A percentile compares a stretch with the other conserved stretches of the same genome.
Conservation (phyloP, 495 filamentous ascomycete genomes). For the Neurospora sp. region DNA sequence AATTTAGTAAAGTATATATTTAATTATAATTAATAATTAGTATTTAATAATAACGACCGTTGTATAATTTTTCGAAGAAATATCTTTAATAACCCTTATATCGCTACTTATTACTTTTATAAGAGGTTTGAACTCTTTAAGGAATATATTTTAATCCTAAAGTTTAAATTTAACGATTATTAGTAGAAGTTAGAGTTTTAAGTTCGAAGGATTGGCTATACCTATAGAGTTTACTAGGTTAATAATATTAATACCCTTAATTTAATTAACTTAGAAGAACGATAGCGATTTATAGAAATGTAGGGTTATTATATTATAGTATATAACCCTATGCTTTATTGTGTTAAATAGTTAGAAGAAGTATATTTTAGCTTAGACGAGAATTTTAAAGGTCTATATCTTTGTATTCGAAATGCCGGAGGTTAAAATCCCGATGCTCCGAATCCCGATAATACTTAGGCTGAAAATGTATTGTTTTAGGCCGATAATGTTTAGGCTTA, state of each 20-base stretch:
- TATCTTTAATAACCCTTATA: not conserved
- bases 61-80: not conserved
- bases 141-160: too few relatives aligned
- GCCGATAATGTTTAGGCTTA: too few relatives aligned
- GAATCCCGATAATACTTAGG: not conserved
- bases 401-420: not conserved
- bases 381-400: not conserved
- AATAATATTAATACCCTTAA: too few relatives aligned
- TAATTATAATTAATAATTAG: not conserved
- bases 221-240: too few relatives aligned
- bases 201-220: too few relatives aligned
- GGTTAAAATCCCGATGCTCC: not conserved
- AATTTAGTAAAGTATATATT: not conserved
- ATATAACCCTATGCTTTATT: not conserved
- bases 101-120: too few relatives aligned
- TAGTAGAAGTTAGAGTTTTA: too few relatives aligned
- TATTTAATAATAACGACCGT: not conserved
- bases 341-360: not conserved
- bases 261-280: too few relatives aligned
- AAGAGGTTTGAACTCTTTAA: too few relatives aligned
- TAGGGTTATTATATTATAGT: not conserved
- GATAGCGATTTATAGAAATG: too few relatives aligned
- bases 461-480: too few relatives aligned
- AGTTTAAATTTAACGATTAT: too few relatives aligned
- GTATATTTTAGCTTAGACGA: not conserved